A percentile compares a stretch with the other conserved stretches of the same genome.
phyloP scores from a whole-genome alignment of 78 protist species.

The Dictyostelium citrinum region DNA sequence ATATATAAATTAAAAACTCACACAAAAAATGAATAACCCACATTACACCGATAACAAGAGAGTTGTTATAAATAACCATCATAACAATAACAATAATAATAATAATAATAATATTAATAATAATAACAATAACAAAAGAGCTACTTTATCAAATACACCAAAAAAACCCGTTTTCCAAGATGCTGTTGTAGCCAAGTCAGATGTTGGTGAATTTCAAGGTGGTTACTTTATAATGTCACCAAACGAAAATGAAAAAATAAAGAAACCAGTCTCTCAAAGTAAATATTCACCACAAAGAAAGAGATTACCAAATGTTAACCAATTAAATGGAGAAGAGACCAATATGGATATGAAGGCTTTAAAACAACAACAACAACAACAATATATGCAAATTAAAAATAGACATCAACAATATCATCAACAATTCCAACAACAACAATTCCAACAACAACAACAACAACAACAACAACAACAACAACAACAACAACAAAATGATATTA shows the following conservation, averaged over 20 bases:
- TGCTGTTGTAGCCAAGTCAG: slow-evolving; percentile 59
- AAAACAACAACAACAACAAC: slow-evolving; percentile 22
- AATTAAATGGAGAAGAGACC: background rate
- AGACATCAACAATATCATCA: slow-evolving; percentile 24
- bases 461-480: background rate
- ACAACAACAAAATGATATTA: background rate
- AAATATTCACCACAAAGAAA: slow-evolving; percentile 66
- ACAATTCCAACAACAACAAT: background rate
- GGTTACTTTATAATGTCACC: slow-evolving; percentile 69
- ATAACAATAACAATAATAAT: background rate
- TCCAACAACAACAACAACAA: no score
- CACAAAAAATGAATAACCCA: slow-evolving; percentile 7
- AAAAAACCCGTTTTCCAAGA: slow-evolving; percentile 35
- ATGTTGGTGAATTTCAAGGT: slow-evolving; percentile 73
- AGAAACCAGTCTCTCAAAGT: slow-evolving; percentile 18
- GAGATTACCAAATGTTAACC: slow-evolving; percentile 9
- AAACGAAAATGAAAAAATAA: slow-evolving; percentile 18
- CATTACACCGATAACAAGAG: slow-evolving; percentile 7
- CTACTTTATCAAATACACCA: background rate
- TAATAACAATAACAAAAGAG: background rate
- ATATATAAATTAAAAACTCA: background rate
- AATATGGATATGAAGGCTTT: slow-evolving; percentile 10
- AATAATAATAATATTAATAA: background rate
- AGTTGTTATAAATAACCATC: background rate
- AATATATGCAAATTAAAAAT: slow-evolving; percentile 13